Evolutionary conservation across 306 rosid genomes (phyloP).

Genomic region (Trifolium dubium): DNA sequence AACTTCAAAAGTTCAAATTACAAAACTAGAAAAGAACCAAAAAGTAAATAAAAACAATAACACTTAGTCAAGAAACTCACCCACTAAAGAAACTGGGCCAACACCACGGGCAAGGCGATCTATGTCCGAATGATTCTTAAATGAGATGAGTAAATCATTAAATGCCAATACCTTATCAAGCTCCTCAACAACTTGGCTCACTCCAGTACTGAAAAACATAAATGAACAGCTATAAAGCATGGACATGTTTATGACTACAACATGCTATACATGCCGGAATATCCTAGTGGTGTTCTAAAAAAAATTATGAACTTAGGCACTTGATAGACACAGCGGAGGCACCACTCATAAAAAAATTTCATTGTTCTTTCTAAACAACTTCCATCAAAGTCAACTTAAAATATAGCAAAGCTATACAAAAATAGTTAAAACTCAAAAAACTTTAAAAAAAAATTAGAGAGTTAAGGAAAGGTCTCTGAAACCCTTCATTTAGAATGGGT

Average conservation of each 20-base stretch:
- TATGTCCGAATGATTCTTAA: constrained; percentile 75
- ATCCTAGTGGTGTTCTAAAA: not conserved
- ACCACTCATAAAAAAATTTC: not conserved
- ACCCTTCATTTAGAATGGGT: not conserved
- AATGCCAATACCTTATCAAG: constrained; percentile 69
- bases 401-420: not conserved
- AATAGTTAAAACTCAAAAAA: not conserved
- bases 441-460: too few species aligned
- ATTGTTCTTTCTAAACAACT: not conserved
- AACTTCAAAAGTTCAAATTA: constrained; percentile 30
- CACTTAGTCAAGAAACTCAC: constrained; percentile 47
- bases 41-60: constrained; percentile 1
- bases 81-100: constrained; percentile 82
- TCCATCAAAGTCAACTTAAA: not conserved
- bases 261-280: not conserved
- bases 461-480: not conserved
- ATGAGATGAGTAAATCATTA: constrained; percentile 73
- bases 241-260: not conserved
- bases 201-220: constrained; percentile 67
- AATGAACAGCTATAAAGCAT: constrained; percentile 22
- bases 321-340: not conserved
- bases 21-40: constrained; percentile 19
- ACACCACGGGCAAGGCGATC: constrained; percentile 83
- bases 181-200: constrained; percentile 67
- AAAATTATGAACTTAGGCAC: not conserved